These are phyloP conservation scores for Coemansia sp. DNA, from an alignment of 192 early-diverging fungal species.

Conservation along the genomic window DNA sequence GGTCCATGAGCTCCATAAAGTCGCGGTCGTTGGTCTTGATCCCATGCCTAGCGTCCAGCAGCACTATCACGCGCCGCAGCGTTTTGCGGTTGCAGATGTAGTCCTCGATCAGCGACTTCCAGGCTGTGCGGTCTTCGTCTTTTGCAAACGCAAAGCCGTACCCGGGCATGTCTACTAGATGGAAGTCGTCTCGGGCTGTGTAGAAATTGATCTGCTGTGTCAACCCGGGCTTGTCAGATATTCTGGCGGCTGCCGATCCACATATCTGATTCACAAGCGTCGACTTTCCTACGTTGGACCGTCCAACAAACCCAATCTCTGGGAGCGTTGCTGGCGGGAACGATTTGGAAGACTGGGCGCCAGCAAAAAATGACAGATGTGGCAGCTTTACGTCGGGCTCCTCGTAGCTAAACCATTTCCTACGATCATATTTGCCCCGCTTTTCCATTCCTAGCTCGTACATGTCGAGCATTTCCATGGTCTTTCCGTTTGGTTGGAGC, in stretches of 20 bases:
- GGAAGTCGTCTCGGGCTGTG: constrained; percentile 60
- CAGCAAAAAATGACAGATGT: constrained; percentile 50
- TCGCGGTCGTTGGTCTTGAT: constrained; percentile 53
- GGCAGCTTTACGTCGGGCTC: constrained; percentile 48
- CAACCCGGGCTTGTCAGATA: constrained; percentile 71
- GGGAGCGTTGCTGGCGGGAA: constrained; percentile 46
- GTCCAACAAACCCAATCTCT: constrained; percentile 57
- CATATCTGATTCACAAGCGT: constrained; percentile 70
- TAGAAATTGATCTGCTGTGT: constrained; percentile 86
- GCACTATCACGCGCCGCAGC: constrained; percentile 66
- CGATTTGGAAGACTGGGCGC: constrained; percentile 39
- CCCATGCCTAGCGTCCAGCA: constrained; percentile 77
- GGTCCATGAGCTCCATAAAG: constrained; percentile 45
- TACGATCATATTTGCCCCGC: constrained; percentile 43
- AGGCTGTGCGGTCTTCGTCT: constrained; percentile 56
- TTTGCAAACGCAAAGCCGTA: constrained; percentile 80
- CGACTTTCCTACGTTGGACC: constrained; percentile 83
- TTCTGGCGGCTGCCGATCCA: constrained; percentile 61
- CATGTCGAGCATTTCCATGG: constrained; percentile 47
- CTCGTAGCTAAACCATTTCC: constrained; percentile 46
- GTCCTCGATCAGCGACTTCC: constrained; percentile 68
- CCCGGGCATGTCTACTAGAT: constrained; percentile 79
- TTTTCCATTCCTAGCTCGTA: constrained; percentile 42
- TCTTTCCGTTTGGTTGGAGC: constrained; percentile 31
- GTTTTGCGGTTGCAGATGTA: constrained; percentile 60